phyloP scores from a whole-genome alignment of 306 rosid species.

The Gleditsia sinensis region DNA sequence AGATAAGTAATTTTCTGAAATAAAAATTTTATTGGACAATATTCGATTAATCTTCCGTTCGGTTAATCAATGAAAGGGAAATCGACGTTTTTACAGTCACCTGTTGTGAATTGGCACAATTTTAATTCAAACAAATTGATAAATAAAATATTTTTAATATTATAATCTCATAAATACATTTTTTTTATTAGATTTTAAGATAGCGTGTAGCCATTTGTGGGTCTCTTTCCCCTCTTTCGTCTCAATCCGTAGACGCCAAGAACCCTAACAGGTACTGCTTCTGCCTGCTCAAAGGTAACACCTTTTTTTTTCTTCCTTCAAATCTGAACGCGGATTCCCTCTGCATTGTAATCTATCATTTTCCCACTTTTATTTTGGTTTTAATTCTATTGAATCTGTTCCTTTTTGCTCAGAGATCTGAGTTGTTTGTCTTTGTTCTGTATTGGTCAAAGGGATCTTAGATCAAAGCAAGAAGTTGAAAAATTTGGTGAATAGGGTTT shows the following conservation, averaged over 20 bases:
- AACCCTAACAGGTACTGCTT: slow-evolving; percentile 56
- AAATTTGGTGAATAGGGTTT: slow-evolving; percentile 28
- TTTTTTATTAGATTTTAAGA: slow-evolving; percentile 33
- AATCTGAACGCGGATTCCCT: slow-evolving; percentile 9
- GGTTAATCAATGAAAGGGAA: too few species aligned
- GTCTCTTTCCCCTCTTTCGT: slow-evolving; percentile 36
- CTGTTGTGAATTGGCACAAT: not conserved
- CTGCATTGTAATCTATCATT: not conserved
- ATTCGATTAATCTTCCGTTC: too few species aligned
- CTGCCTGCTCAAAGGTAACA: slow-evolving; percentile 21
- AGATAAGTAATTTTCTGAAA: too few species aligned
- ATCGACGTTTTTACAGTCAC: too few species aligned
- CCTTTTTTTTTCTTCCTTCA: slow-evolving; percentile 6
- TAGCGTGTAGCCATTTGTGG: slow-evolving; percentile 48
- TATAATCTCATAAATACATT: not conserved
- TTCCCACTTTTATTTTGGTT: slow-evolving; percentile 28
- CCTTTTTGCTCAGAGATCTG: slow-evolving; percentile 40
- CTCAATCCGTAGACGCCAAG: slow-evolving; percentile 48
- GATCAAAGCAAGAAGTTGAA: slow-evolving; percentile 41
- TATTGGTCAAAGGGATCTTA: slow-evolving; percentile 31
- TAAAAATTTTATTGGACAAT: too few species aligned
- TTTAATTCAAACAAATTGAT: not conserved
- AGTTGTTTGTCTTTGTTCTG: not conserved
- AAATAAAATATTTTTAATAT: not conserved
- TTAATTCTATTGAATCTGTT: slow-evolving; percentile 29